phyloP scores from a whole-genome alignment of 2,329 filamentous ascomycete species.

The Xylaria arbuscula region DNA sequence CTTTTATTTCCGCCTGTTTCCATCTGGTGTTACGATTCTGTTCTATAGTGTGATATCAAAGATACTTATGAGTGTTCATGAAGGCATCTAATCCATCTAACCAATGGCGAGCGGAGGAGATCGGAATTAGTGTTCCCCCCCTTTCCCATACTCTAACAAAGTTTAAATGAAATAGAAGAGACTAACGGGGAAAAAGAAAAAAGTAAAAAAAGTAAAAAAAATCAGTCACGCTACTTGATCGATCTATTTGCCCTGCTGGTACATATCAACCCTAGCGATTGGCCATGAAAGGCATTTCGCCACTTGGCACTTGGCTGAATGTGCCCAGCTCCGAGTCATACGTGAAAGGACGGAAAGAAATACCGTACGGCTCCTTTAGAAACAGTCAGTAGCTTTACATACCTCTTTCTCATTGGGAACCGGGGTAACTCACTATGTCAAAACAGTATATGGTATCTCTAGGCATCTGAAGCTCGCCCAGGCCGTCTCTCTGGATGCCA shows the following conservation, averaged over 20 bases:
- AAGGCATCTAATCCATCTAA: constrained; percentile 1
- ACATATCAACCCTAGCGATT: not conserved
- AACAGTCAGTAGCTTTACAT: not conserved
- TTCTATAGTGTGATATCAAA: not conserved
- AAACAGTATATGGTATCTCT: constrained; percentile 32
- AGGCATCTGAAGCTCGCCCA: constrained; percentile 29
- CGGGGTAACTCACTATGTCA: constrained; percentile 26
- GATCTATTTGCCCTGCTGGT: not conserved
- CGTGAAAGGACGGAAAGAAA: constrained; percentile 24
- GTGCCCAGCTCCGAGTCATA: constrained; percentile 24
- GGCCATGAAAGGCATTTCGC: constrained; percentile 27
- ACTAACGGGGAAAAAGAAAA: not conserved
- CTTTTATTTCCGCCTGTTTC: too few species aligned
- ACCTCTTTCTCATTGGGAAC: not conserved
- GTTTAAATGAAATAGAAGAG: not conserved
- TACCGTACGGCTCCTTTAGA: constrained; percentile 32
- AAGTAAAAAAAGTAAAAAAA: not conserved
- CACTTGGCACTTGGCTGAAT: constrained; percentile 25
- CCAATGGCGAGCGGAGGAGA: not conserved
- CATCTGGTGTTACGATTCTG: not conserved
- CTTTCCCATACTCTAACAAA: not conserved
- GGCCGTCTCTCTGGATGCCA: constrained; percentile 28
- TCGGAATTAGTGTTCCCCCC: not conserved
- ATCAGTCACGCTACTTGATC: not conserved
- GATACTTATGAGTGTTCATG: not conserved